Evolutionary conservation across 2,329 filamentous ascomycete genomes (phyloP).

Genomic region (Lasiodiplodia citricola): DNA sequence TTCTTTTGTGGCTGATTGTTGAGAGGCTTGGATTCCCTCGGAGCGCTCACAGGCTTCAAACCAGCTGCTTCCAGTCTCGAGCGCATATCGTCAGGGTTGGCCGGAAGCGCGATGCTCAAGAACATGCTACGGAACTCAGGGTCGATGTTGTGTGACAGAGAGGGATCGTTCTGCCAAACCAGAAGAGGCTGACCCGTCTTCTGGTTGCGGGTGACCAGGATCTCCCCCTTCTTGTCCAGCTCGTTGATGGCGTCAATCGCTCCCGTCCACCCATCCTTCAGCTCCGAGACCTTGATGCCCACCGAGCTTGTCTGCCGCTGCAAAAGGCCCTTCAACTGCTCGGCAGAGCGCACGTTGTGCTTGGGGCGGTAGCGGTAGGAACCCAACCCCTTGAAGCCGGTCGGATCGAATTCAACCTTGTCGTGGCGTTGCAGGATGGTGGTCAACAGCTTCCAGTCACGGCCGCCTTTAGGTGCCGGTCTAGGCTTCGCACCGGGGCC

Average conservation of each 20-base stretch:
- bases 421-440: slow-evolving; percentile 71
- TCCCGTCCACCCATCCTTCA: slow-evolving; percentile 94
- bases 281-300: slow-evolving; percentile 82
- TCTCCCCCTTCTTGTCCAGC: slow-evolving; percentile 77
- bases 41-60: slow-evolving; percentile 83
- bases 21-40: slow-evolving; percentile 62
- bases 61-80: slow-evolving; percentile 77
- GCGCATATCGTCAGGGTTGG: slow-evolving; percentile 73
- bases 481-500: slow-evolving; percentile 59
- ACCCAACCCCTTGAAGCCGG: slow-evolving; percentile 69
- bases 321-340: slow-evolving; percentile 78
- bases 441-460: slow-evolving; percentile 54
- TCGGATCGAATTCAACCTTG: slow-evolving; percentile 63
- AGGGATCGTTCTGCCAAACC: slow-evolving; percentile 88
- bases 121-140: slow-evolving; percentile 83
- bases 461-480: slow-evolving; percentile 21
- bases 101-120: slow-evolving; percentile 78
- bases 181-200: slow-evolving; percentile 87
- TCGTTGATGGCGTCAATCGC: slow-evolving; percentile 78
- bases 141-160: slow-evolving; percentile 76
- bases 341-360: slow-evolving; percentile 79
- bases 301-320: slow-evolving; percentile 81
- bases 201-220: slow-evolving; percentile 87
- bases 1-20: slow-evolving; percentile 54
- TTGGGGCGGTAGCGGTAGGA: slow-evolving; percentile 84